phyloP scores from a whole-genome alignment of 1,139 yeast genomes.

The Magnusiomyces fungicola region DNA sequence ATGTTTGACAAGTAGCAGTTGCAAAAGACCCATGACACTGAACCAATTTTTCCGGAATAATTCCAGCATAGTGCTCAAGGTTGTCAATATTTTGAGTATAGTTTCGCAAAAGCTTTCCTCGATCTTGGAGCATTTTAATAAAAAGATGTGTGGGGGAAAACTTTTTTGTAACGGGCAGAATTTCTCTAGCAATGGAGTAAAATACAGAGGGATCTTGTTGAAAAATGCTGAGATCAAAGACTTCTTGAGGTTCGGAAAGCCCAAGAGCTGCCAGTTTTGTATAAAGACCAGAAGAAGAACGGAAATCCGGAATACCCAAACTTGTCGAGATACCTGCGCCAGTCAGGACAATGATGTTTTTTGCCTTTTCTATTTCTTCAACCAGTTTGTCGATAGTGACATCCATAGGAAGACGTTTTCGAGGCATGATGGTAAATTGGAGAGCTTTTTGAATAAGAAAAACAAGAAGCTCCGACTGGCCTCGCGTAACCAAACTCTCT shows the following conservation, averaged over 20 bases:
- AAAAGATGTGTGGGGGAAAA: constrained; percentile 85
- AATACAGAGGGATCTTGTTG: constrained; percentile 74
- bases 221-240: constrained; percentile 72
- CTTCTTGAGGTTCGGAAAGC: constrained; percentile 87
- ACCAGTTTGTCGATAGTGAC: constrained; percentile 55
- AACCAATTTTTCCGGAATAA: constrained; percentile 58
- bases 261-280: constrained; percentile 58
- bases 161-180: constrained; percentile 59
- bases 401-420: constrained; percentile 26
- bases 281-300: constrained; percentile 85
- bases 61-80: constrained; percentile 78
- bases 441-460: constrained; percentile 8
- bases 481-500: constrained; percentile 19
- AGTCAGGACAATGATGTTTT: constrained; percentile 68
- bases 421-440: constrained; percentile 25
- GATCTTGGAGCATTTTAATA: constrained; percentile 64
- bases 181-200: constrained; percentile 81
- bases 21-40: constrained; percentile 98
- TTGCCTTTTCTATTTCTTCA: constrained; percentile 45
- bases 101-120: constrained; percentile 73
- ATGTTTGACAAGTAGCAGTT: constrained; percentile 78
- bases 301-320: constrained; percentile 89
- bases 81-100: constrained; percentile 96
- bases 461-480: not conserved
- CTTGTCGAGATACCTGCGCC: constrained; percentile 97